Conservation (phyloP, 83 land plant species). For the Thuja plicata region DNA sequence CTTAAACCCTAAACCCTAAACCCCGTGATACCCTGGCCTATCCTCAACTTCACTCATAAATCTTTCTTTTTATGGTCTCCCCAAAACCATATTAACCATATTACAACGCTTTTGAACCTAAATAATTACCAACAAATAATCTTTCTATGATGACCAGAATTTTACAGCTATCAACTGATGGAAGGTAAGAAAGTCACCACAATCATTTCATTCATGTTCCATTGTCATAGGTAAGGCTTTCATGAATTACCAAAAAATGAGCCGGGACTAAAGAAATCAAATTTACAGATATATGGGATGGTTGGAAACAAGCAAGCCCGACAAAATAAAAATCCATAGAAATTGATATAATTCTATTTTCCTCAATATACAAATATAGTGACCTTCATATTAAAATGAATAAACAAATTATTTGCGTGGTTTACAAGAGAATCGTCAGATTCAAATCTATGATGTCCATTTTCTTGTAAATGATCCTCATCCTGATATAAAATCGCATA, state of each 20-base stretch:
- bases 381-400: background rate
- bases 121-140: background rate
- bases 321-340: background rate
- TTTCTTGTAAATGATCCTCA: background rate
- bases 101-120: too few relatives aligned
- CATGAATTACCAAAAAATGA: background rate
- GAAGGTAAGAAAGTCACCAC: slow-evolving; percentile 23
- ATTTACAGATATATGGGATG: background rate
- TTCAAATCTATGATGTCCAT: background rate
- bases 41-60: too few relatives aligned
- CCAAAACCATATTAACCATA: too few relatives aligned
- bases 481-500: background rate
- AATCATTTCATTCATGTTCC: slow-evolving; percentile 54
- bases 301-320: background rate
- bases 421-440: background rate
- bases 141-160: background rate
- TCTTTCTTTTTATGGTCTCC: too few relatives aligned
- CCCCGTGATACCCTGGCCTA: too few relatives aligned
- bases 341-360: too few relatives aligned
- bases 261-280: background rate
- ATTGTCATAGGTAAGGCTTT: slow-evolving; percentile 35
- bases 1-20: too few relatives aligned
- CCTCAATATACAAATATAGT: too few relatives aligned
- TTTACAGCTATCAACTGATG: background rate
- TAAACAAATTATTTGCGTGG: background rate